Percentiles rank a stretch among this genome's conserved stretches.
These are phyloP conservation scores for Trichophyton simii DNA, from an alignment of 2,329 filamentous ascomycete species.

Conservation along the genomic window DNA sequence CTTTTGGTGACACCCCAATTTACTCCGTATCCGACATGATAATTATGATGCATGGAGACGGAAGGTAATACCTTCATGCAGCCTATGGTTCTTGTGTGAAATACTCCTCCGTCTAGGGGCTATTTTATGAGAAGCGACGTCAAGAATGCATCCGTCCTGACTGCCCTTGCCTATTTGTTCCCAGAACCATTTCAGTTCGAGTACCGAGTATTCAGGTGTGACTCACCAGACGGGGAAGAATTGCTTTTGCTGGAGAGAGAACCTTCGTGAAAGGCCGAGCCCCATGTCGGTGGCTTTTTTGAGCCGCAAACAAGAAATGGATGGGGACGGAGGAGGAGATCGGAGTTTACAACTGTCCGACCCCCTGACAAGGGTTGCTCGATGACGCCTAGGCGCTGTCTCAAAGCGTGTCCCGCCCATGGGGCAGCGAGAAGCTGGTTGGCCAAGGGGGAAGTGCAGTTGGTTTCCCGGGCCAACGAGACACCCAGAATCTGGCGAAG, in stretches of 20 bases:
- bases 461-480: not conserved
- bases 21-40: not conserved
- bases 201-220: not conserved
- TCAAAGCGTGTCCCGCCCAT: not conserved
- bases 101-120: too few relatives aligned
- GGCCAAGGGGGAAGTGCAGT: not conserved
- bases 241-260: not conserved
- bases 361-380: not conserved
- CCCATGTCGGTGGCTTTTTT: not conserved
- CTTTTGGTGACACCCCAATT: not conserved
- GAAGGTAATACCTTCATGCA: too few relatives aligned
- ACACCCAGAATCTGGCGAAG: not conserved
- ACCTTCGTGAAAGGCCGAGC: not conserved
- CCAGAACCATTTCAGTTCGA: too few relatives aligned
- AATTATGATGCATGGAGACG: too few relatives aligned
- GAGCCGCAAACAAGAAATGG: not conserved
- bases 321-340: not conserved
- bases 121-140: too few relatives aligned
- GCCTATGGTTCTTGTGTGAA: too few relatives aligned
- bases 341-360: conserved; percentile 1
- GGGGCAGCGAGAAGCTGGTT: not conserved
- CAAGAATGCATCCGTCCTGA: too few relatives aligned
- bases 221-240: not conserved
- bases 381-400: not conserved
- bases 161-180: too few relatives aligned